These are phyloP conservation scores for Alternaria atra DNA, from an alignment of 2,329 filamentous ascomycete species.

Conservation along the genomic window DNA sequence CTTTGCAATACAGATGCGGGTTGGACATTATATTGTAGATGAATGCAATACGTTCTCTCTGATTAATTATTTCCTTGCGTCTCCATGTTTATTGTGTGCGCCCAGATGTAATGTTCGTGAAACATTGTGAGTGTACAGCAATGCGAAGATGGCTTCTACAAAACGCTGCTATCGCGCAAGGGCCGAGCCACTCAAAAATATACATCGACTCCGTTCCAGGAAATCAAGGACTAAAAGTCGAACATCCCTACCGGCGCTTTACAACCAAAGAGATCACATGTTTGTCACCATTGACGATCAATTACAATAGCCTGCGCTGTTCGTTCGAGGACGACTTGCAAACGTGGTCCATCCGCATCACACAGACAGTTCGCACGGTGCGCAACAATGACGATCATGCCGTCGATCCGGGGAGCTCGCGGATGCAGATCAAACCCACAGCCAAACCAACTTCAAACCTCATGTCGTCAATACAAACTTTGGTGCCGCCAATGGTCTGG, in stretches of 20 bases:
- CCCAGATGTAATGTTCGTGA: neutral
- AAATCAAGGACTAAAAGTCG: neutral
- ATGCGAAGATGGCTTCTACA: neutral
- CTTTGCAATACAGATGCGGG: constrained; percentile 51
- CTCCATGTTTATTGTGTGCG: neutral
- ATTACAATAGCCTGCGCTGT: constrained; percentile 1
- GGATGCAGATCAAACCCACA: constrained; percentile 1
- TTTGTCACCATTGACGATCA: neutral
- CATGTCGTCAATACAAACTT: constrained; percentile 6
- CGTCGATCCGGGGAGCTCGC: constrained; percentile 18
- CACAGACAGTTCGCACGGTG: neutral
- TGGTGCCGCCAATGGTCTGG: constrained; percentile 5
- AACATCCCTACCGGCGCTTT: neutral
- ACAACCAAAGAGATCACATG: neutral
- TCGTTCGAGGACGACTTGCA: constrained; percentile 9
- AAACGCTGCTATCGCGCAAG: neutral
- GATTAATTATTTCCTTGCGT: neutral
- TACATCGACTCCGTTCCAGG: neutral
- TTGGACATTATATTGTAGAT: constrained; percentile 30
- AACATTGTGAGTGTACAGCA: neutral
- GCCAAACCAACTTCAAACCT: neutral
- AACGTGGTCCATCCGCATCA: constrained; percentile 2
- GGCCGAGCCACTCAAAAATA: neutral
- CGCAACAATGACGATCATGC: constrained; percentile 26
- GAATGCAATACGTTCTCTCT: neutral